These are phyloP conservation scores for Ophidiomyces ophidiicola DNA, from an alignment of 2,329 filamentous ascomycete species.

Conservation along the genomic window DNA sequence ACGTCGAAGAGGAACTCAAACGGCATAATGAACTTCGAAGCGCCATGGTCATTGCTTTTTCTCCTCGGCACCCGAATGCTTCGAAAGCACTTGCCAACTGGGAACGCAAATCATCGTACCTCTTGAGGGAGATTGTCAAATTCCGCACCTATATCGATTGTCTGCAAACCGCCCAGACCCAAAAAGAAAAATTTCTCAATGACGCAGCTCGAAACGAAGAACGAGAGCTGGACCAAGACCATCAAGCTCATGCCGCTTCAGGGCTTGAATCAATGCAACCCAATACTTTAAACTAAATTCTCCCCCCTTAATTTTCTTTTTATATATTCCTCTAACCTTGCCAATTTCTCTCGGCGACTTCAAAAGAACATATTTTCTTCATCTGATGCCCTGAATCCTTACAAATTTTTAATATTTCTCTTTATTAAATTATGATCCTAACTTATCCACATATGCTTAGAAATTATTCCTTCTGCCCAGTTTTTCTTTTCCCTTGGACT, in stretches of 20 bases:
- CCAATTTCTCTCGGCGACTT: too few relatives aligned
- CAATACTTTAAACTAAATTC: too few relatives aligned
- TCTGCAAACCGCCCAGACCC: conserved; percentile 55
- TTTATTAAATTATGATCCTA: too few relatives aligned
- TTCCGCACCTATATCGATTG: conserved; percentile 91
- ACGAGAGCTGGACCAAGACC: conserved; percentile 5
- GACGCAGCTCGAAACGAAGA: conserved; percentile 17
- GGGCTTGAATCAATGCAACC: neutral
- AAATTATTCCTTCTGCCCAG: too few relatives aligned
- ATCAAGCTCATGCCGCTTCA: neutral
- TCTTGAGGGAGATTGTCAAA: conserved; percentile 89
- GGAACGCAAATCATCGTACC: conserved; percentile 88
- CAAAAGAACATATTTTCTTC: too few relatives aligned
- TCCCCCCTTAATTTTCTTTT: too few relatives aligned
- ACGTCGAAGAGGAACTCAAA: conserved; percentile 73
- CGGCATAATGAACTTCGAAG: conserved; percentile 77
- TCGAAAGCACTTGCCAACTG: conserved; percentile 85
- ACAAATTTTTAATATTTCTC: too few relatives aligned
- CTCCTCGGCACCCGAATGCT: conserved; percentile 67
- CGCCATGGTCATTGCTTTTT: conserved; percentile 81
- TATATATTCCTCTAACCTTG: neutral
- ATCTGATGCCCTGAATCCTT: too few relatives aligned
- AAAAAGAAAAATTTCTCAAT: conserved; percentile 63
- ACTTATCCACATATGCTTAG: too few relatives aligned
- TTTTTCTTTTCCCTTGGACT: too few relatives aligned